phyloP scores from a whole-genome alignment of 176 grass and related monocot species.

The Carex cristatella region DNA sequence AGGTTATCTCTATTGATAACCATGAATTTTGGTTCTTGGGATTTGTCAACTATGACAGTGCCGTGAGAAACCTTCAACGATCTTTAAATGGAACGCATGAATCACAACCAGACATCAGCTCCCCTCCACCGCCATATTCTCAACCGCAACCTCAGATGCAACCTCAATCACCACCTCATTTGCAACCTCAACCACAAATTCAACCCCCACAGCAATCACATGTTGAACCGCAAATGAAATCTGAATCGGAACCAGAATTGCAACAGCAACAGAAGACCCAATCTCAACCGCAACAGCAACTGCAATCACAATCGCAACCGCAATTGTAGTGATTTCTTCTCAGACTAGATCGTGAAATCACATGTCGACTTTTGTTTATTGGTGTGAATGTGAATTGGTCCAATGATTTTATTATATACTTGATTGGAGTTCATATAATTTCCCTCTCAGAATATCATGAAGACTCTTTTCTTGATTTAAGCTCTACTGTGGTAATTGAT shows the following conservation, averaged over 20 bases:
- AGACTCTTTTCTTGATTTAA: background rate
- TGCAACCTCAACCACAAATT: background rate
- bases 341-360: background rate
- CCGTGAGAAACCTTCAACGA: conserved; percentile 51
- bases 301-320: background rate
- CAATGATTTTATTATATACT: background rate
- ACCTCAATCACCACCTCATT: background rate
- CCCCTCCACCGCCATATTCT: background rate
- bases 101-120: conserved; percentile 23
- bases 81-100: conserved; percentile 28
- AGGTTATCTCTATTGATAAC: conserved; percentile 54
- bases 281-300: background rate
- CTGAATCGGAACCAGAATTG: background rate
- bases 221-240: background rate
- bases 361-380: background rate
- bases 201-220: background rate
- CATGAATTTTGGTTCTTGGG: conserved; percentile 90
- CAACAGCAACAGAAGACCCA: background rate
- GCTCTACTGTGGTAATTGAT: background rate
- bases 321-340: background rate
- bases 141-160: background rate
- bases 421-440: background rate
- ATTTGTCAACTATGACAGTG: conserved; percentile 71
- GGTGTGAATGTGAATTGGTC: background rate
- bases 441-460: no score